phyloP scores from a whole-genome alignment of 768 basidiomycete species.

The Leucosporidium yakuticum region DNA sequence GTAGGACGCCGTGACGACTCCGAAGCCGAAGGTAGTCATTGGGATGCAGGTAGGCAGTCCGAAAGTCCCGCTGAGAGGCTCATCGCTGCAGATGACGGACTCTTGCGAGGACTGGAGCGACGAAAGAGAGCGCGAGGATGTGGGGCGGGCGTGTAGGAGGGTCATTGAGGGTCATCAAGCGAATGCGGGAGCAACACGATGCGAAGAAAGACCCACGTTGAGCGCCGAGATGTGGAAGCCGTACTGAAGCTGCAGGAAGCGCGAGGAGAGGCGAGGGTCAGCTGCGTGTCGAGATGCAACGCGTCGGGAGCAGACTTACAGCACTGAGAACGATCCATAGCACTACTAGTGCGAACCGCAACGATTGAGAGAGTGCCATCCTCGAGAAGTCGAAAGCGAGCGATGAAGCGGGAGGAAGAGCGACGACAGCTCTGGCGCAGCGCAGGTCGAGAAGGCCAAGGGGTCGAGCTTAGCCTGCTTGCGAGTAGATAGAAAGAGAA shows the following conservation, averaged over 20 bases:
- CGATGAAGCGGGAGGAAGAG: neutral
- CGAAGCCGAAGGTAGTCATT: slow-evolving; percentile 71
- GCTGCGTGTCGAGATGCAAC: neutral
- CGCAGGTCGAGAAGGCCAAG: no score
- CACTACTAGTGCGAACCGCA: neutral
- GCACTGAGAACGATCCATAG: neutral
- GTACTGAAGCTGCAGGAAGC: slow-evolving; percentile 50
- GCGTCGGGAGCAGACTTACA: neutral
- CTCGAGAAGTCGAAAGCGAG: neutral
- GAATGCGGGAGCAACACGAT: no score
- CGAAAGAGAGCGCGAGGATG: neutral
- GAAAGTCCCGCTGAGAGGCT: slow-evolving; percentile 12
- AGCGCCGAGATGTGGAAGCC: slow-evolving; percentile 90
- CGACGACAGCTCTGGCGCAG: no score
- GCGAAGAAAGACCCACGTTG: slow-evolving; percentile 47
- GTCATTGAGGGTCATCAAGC: neutral
- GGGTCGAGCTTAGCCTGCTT: no score
- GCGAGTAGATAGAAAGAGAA: no score
- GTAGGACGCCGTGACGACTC: slow-evolving; percentile 75
- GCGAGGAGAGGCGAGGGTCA: neutral
- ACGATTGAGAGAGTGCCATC: neutral
- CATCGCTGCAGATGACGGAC: slow-evolving; percentile 7
- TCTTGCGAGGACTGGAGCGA: neutral
- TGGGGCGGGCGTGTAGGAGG: neutral
- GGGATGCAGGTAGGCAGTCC: slow-evolving; percentile 67